Base-by-base conservation (phyloP, 306 rosid species). In the Cicer pinnatifidum region DNA sequence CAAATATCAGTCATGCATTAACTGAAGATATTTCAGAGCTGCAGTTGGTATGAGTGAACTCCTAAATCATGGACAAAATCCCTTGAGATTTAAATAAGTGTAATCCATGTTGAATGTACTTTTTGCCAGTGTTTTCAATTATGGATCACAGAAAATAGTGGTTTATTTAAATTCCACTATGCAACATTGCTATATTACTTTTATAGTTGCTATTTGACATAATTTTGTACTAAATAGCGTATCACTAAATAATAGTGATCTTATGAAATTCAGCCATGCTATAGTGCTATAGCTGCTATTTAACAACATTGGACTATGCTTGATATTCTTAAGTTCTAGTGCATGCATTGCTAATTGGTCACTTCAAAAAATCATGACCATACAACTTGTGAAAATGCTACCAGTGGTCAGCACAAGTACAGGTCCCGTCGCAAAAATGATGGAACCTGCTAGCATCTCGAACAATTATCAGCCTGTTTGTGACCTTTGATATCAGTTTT, bases 361-460 rank as follows among this genome's bases (percentile, higher is more conserved):
- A 39, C 72, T 44, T 72, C 16, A 52, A 52, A 52, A 7, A 16
- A 1, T 15, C 4, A 15, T 8, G 58, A 52, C 23, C 28, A 1
- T 15, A 15, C 8, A 52, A 2, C 10, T 15, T 52, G 58, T 23
- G 5, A 51, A 39, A 39, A 17, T 63, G 43, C 79, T 83, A 90
- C 98, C 98, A 92, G 77, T 84, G 84, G 78, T 92, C 93, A 33
- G 83, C 81, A 53, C 90, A 90, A 47, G 90, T 84, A 80, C 93
- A 90, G 11, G 71, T 58, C 9, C 98, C 98, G 65, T 75, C 84
- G 54, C 63, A 83, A 73, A 92, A 92, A 86, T 87, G 91, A 84
- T 92, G 98, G 76, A 87, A 92, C 54, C 91, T 86, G 80, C 86
- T 89, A 69, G 87, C 85, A 82, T 90, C 97, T 84, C 97, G 82